These are phyloP conservation scores for Penicillium sp. DNA, from an alignment of 2,329 filamentous ascomycete genomes.

Conservation along the genomic window DNA sequence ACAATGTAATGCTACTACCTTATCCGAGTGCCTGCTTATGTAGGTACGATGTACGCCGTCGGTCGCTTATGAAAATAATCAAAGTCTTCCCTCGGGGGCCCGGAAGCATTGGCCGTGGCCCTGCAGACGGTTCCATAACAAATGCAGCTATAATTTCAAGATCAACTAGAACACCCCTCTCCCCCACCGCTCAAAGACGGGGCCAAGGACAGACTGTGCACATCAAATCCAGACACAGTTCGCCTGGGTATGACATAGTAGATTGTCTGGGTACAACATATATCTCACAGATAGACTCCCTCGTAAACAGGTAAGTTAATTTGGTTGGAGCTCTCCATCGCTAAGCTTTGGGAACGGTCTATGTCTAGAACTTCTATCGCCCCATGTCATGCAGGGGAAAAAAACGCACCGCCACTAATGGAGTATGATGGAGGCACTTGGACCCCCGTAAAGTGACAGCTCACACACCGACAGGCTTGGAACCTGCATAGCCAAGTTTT, in stretches of 20 bases:
- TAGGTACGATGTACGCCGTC: background rate
- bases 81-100: background rate
- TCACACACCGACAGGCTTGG: background rate
- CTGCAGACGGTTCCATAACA: background rate
- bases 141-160: background rate
- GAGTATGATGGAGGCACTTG: background rate
- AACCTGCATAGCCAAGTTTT: background rate
- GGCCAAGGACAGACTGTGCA: background rate
- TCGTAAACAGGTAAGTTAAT: background rate
- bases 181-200: background rate
- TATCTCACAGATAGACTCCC: background rate
- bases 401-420: background rate
- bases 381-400: background rate
- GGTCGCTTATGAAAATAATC: background rate
- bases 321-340: background rate
- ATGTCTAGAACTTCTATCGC: background rate
- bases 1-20: too few species aligned
- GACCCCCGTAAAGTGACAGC: slow-evolving; percentile 3
- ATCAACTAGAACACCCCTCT: background rate
- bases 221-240: background rate
- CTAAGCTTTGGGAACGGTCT: background rate
- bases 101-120: background rate
- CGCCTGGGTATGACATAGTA: too few species aligned
- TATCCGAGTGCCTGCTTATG: too few species aligned
- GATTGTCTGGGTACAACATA: background rate